These are phyloP conservation scores for Penicillium sp. DNA, from an alignment of 2,329 filamentous ascomycete species.

Conservation along the genomic window DNA sequence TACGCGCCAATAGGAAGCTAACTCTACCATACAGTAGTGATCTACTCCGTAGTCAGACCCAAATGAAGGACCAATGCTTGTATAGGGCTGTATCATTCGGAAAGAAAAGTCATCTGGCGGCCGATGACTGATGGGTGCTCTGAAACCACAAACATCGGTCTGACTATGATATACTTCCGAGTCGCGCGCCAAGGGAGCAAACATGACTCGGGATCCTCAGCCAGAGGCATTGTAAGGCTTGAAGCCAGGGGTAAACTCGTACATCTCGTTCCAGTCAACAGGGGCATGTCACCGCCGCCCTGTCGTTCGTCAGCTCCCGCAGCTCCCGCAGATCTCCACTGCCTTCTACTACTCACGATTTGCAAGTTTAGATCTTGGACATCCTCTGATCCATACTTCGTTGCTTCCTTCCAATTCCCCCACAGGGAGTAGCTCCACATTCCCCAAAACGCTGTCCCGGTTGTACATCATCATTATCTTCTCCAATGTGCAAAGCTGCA, in stretches of 20 bases:
- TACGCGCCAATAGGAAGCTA: constrained; percentile 1
- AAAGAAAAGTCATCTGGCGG: constrained; percentile 5
- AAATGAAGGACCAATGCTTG: neutral
- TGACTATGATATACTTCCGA: constrained; percentile 3
- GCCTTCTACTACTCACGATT: neutral
- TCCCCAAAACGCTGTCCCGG: constrained; percentile 10
- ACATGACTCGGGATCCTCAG: constrained; percentile 6
- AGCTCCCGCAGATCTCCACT: constrained; percentile 4
- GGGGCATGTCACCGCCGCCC: constrained; percentile 12
- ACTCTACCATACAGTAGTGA: neutral
- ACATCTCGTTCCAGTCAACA: neutral
- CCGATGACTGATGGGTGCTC: constrained; percentile 12
- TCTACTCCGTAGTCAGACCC: neutral
- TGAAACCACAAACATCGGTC: neutral
- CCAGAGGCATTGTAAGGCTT: neutral
- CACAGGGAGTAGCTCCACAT: constrained; percentile 10
- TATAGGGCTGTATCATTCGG: constrained; percentile 19
- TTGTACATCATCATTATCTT: neutral
- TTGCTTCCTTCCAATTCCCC: neutral
- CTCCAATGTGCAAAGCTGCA: neutral
- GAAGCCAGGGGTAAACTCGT: constrained; percentile 3
- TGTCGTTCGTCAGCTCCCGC: constrained; percentile 16
- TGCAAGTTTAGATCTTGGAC: neutral
- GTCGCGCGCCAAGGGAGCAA: constrained; percentile 21
- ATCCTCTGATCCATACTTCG: neutral